Evolutionary conservation across 257 asterid species (phyloP).

Genomic region (Lycium ferocissimum): DNA sequence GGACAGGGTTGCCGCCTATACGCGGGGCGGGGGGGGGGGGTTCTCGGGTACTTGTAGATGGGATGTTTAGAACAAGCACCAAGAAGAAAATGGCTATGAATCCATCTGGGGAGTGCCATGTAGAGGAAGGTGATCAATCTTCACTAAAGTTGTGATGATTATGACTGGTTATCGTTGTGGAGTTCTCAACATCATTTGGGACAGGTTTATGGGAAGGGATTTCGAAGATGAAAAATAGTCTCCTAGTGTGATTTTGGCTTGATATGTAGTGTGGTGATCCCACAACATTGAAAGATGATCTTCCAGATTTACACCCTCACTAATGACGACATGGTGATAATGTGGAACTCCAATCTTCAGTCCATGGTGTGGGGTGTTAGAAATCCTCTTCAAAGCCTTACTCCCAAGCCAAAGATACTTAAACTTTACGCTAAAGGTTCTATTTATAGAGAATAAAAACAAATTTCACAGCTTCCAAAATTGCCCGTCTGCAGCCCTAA

Average conservation of each 20-base stretch:
- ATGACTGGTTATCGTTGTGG: neutral
- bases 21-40: neutral
- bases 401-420: too few species aligned
- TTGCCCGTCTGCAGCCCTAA: too few species aligned
- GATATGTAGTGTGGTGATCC: neutral
- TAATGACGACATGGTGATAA: neutral
- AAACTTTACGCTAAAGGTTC: too few species aligned
- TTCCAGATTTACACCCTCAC: neutral
- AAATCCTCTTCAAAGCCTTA: too few species aligned
- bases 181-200: neutral
- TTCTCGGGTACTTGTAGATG: neutral
- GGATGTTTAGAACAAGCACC: neutral
- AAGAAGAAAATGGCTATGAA: neutral
- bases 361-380: too few species aligned
- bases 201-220: neutral
- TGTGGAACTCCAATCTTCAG: neutral
- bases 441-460: too few species aligned
- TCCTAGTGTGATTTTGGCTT: neutral
- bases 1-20: neutral
- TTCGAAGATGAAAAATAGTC: neutral
- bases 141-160: neutral
- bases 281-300: neutral
- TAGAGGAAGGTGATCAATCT: neutral
- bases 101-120: neutral
- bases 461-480: too few species aligned